Base-by-base conservation (phyloP, 108 stramenopile species). In the Cyclotella baltica region DNA sequence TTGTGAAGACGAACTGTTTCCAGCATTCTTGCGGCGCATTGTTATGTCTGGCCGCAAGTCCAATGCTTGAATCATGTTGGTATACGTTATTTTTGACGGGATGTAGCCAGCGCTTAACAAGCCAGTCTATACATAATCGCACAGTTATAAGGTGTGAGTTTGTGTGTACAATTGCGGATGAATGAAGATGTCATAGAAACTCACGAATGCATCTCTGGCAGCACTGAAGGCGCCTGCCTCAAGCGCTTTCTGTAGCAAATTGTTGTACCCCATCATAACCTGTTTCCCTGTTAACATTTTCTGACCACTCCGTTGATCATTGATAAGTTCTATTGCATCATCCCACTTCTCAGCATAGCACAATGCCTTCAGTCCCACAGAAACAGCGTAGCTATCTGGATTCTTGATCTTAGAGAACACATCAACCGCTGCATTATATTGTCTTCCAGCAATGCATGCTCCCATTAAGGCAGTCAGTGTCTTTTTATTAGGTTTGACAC, bases 401-500 rank as follows among this genome's bases (percentile, higher is more conserved):
- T 87, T 86, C 31, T 87, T 84, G 11, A 95, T 90, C 37, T 85
- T 78, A 27, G 62, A 62, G 65, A 86, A 95, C 22, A 95, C 81
- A 48, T 90, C 87, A 38, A 68, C 83, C 22, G 93, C 93, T 11
- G 90, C 75, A 35, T 87, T 78, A 25, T 81, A 81, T 63, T 87
- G 83, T 34, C 67, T 73, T 6, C 87, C 78, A 34, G 90, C 69
- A 36, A 95, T 76, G 64, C 93, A 95, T 8, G 93, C 93, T 64
- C 92, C 88, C 80, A 92, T 87, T 1, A 92, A 74, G 9, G 93
- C 89, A 18, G 93, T 96, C 73, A 94, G 68, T 0, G 95, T 94
- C 53, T 92, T 93, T 64, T 90, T 67, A 40, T 93, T 96, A n/a
- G 95, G 95, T 62, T 86, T 89, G 43, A 96, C 78, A 3, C 95